These are phyloP conservation scores for Calonectria ilicicola DNA, from an alignment of 2,329 filamentous ascomycete species.

Conservation along the genomic window DNA sequence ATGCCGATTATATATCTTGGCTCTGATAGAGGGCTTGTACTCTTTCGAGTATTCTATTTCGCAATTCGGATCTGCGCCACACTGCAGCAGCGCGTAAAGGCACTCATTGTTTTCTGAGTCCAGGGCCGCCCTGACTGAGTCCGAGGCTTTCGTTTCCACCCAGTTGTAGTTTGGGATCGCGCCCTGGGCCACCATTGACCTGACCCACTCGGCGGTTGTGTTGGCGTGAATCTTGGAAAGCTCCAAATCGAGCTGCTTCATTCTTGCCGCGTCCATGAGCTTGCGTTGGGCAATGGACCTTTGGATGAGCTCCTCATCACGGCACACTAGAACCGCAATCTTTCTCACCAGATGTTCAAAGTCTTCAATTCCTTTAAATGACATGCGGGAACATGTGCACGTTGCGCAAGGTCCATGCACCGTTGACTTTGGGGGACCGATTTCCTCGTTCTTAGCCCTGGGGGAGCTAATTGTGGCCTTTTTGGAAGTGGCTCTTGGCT, in stretches of 20 bases:
- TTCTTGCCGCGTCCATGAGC: background rate
- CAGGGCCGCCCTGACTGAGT: background rate
- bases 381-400: too few relatives aligned
- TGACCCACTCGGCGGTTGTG: background rate
- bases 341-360: background rate
- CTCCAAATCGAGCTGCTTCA: background rate
- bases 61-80: background rate
- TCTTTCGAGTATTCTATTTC: background rate
- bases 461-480: background rate
- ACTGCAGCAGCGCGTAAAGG: background rate
- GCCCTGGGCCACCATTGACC: background rate
- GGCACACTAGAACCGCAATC: background rate
- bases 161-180: background rate
- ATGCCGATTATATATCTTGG: background rate
- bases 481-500: background rate
- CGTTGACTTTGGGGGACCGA: background rate
- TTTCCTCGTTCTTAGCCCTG: too few relatives aligned
- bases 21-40: background rate
- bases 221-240: background rate
- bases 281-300: background rate
- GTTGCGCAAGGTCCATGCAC: too few relatives aligned
- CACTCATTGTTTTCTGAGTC: background rate
- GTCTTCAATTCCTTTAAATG: background rate
- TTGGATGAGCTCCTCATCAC: background rate
- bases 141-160: background rate